These are phyloP conservation scores for Yamadazyma sp. DNA, from an alignment of 805 yeast species.

Conservation along the genomic window DNA sequence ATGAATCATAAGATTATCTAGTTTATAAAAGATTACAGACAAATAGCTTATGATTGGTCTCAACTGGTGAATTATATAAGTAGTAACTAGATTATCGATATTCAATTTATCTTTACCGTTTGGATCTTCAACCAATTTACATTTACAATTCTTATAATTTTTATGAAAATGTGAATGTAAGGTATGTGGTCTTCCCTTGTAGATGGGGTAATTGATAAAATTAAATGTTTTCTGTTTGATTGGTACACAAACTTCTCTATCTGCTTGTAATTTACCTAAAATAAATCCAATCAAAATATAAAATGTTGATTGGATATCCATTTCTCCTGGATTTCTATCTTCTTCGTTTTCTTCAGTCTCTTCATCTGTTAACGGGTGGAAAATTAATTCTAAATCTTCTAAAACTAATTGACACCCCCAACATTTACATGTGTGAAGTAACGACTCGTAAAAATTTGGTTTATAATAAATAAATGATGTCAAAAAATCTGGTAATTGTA, in stretches of 20 bases:
- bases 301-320: slow-evolving; percentile 25
- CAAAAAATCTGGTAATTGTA: slow-evolving; percentile 33
- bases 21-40: slow-evolving; percentile 17
- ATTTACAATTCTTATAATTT: slow-evolving; percentile 16
- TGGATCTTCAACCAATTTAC: slow-evolving; percentile 23
- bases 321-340: slow-evolving; percentile 10
- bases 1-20: slow-evolving; percentile 32
- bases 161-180: slow-evolving; percentile 30
- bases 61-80: slow-evolving; percentile 33
- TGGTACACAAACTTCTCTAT: slow-evolving; percentile 35
- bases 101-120: slow-evolving; percentile 17
- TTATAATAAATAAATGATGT: slow-evolving; percentile 36
- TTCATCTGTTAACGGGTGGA: slow-evolving; percentile 19
- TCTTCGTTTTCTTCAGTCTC: slow-evolving; percentile 4
- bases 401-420: slow-evolving; percentile 32
- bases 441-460: slow-evolving; percentile 31
- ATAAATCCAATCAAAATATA: slow-evolving; percentile 32
- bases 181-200: slow-evolving; percentile 34
- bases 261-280: slow-evolving; percentile 32
- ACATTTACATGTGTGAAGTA: slow-evolving; percentile 35
- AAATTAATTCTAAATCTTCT: slow-evolving; percentile 18
- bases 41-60: slow-evolving; percentile 28
- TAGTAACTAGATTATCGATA: slow-evolving; percentile 32
- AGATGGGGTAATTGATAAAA: slow-evolving; percentile 27
- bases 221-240: slow-evolving; percentile 23